Evolutionary conservation across 306 rosid genomes (phyloP).

Genomic region (Arachis hypogaea): DNA sequence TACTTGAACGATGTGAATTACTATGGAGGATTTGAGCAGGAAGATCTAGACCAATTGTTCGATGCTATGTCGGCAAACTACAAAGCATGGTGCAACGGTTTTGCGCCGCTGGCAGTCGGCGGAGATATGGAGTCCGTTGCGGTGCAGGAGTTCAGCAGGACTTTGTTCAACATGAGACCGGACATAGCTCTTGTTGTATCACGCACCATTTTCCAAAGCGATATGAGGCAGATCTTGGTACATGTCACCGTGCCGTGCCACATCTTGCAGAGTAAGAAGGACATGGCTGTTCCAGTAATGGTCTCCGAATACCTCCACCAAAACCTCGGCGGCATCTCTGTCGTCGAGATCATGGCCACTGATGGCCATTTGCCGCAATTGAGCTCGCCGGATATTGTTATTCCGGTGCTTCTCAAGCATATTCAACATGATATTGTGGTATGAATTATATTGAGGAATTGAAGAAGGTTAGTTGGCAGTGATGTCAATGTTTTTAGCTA

Average conservation of each 20-base stretch:
- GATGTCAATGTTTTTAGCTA: not conserved
- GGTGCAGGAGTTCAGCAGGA: slow-evolving; percentile 85
- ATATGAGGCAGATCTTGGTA: slow-evolving; percentile 59
- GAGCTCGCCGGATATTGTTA: slow-evolving; percentile 80
- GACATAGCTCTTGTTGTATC: slow-evolving; percentile 77
- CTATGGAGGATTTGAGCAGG: slow-evolving; percentile 85
- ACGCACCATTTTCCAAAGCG: slow-evolving; percentile 70
- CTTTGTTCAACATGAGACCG: slow-evolving; percentile 88
- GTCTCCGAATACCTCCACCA: slow-evolving; percentile 73
- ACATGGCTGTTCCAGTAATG: slow-evolving; percentile 81
- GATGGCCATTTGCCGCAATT: slow-evolving; percentile 89
- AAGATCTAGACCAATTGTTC: slow-evolving; percentile 70
- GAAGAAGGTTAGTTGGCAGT: too few species aligned
- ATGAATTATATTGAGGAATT: not conserved
- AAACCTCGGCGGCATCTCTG: slow-evolving; percentile 61
- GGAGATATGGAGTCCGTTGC: slow-evolving; percentile 91
- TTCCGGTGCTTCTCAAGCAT: slow-evolving; percentile 71
- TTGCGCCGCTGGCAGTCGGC: slow-evolving; percentile 80
- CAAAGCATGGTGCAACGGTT: slow-evolving; percentile 88
- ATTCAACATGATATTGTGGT: slow-evolving; percentile 60
- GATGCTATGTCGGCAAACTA: slow-evolving; percentile 68
- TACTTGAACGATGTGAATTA: slow-evolving; percentile 75
- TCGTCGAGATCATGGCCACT: slow-evolving; percentile 74
- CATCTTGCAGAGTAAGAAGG: slow-evolving; percentile 72
- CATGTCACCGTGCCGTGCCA: slow-evolving; percentile 71